Base-by-base conservation (phyloP, 2,329 filamentous ascomycete species). In the Apiospora pterosperma region DNA sequence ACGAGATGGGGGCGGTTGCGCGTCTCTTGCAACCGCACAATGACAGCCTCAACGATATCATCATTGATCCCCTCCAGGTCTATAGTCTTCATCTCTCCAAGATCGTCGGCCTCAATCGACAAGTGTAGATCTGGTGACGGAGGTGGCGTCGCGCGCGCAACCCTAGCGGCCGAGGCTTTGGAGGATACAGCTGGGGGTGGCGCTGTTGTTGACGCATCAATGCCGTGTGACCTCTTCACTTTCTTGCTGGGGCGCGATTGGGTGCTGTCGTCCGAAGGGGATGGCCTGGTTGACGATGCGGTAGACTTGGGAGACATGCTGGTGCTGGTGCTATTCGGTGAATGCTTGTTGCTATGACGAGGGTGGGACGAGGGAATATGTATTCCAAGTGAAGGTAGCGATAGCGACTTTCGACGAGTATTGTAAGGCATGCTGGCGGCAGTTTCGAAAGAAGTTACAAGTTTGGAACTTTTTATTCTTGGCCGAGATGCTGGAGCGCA, bases 391-490 rank as follows among this genome's bases (percentile, higher is more conserved):
- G 93, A 96, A 66, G 93, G 92, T 75, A 98, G 84, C 68, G 94
- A 97, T 70, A 99, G 84, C 75, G 93, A 97, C 84, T 98, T 98
- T 79, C 94, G 90, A 80, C 95, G 92, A 71, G 95, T 98, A 80
- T 97, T 97, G 85, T 97, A 97, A 76, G 91, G 91, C 93, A 97
- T 97, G 74, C 63, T 73, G 72, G 66, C 41, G 48, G 44, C 28
- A n/a, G 36, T 41, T 61, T 61, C 31, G 36, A 41, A 36, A 31
- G 36, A 28, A n/a, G 59, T 38, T 31, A 38, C 39, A 28, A 21
- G 36, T 16, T 31, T 41, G 10, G 21, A 14, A n/a, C 23, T 16
- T 39, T 41, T 28, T 10, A n/a, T 41, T 41, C 10, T 41, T 21
- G 48, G 48, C 16, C 25, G 28, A 8, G 28, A n/a, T 34, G 48